Evolutionary conservation across 2,329 filamentous ascomycete genomes (phyloP), one percentile per base, ranked within the genome.

Genomic region (Fusarium liriodendri): DNA sequence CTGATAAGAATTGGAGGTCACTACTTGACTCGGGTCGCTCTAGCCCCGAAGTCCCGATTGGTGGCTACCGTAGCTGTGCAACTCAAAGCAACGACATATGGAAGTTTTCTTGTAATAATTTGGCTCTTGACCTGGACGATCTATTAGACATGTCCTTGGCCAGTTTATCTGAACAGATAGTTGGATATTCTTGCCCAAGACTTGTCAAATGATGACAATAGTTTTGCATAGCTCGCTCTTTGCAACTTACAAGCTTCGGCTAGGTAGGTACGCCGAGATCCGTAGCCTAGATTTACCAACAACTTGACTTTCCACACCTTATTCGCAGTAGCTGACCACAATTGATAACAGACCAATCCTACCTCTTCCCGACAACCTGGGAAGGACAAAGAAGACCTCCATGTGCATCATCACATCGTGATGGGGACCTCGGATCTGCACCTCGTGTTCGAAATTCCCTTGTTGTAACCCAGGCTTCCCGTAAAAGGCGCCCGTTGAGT

Each of bases 361-460:
- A n/a, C 32, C 14, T 37, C 52, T 22, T 16, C 29, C 3, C 25
- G 13, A 27, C 8, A n/a, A 50, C 20, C 18, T 35, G 20, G 13
- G 18, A 45, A 18, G 37, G 67, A 16, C 42, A 16, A 22, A 25
- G 59, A 22, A 35, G n/a, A 20, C 8, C n/a, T n/a, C 57, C 52
- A 10, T 47, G 22, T 14, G 27, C 64, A 35, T 22, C 37, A 45
- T 32, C 18, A 32, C 25, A 27, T 32, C 16, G 16, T 25, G n/a
- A 27, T 37, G 18, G n/a, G 16, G 33, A 45, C 29, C 18, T 52
- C 57, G 45, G 25, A 20, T 35, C 33, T 66, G 47, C 58, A 52
- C 18, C 27, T 67, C 38, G 62, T 63, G 35, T 63, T 55, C 33
- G 29, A 54, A 54, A 50, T 42, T 42, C 65, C 57, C 52, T 60